Base-by-base conservation (phyloP, 2,329 filamentous ascomycete genomes). In the Apiospora hydei region DNA sequence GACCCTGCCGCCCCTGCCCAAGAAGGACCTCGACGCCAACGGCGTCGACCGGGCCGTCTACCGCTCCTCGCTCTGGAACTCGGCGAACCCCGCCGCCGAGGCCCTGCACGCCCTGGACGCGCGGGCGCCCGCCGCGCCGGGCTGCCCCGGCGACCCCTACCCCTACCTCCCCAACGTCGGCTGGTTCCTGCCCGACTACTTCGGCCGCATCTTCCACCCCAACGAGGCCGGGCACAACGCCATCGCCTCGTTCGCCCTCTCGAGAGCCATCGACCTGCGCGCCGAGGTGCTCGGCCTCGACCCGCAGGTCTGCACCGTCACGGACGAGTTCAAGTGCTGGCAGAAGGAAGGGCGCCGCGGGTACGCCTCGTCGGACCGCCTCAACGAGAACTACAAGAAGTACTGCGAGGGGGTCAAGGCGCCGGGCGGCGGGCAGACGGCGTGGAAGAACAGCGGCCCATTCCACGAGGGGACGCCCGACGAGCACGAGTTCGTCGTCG, bases 141-240 rank as follows among this genome's bases (percentile, higher is more conserved):
- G 72, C 49, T 81, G 80, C 70, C 80, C 80, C 21, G 76, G 75
- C 3, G 77, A 79, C 43, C 53, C 53, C n/a, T 69, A 71, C 10
- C 72, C 75, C 30, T 70, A 71, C 16, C 69, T 72, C 11, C 72
- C 74, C n/a, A 71, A 71, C n/a, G 44, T 81, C 21, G 77, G 77
- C 1, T 26, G 21, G 41, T 4, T n/a, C n/a, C 70, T 80, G n/a
- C 81, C 81, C 10, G 80, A 82, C 76, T 72, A 61, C 14, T 72
- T 81, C 68, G 77, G 76, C 11, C 74, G 74, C 41, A 77, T 77
- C 68, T 83, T 83, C 72, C 81, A 83, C 71, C 80, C 81, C 14
- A 83, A 81, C 73, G 70, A 74, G 51, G 67, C 47, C 13, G 78
- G 77, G 51, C 77, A 80, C 73, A 64, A 76, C 30, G 74, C 73